Evolutionary conservation across 768 basidiomycete genomes (phyloP).

Genomic region (Terana coerulea): DNA sequence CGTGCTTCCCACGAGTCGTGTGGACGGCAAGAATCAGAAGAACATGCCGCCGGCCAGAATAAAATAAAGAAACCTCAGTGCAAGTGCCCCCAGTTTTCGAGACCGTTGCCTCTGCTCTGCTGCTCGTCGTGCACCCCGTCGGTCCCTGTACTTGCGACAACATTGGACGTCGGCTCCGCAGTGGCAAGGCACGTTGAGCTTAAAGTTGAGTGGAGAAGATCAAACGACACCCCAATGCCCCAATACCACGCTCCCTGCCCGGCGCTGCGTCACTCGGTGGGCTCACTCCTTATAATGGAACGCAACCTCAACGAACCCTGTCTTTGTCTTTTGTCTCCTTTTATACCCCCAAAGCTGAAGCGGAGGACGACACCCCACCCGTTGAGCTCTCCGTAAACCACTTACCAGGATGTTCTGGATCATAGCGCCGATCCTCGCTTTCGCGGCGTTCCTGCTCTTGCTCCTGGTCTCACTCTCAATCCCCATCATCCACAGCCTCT

Average conservation of each 20-base stretch:
- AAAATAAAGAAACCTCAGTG: not conserved
- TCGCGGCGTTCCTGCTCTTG: conserved; percentile 55
- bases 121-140: too few relatives aligned
- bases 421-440: conserved; percentile 39
- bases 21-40: conserved; percentile 1
- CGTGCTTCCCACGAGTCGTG: conserved; percentile 1
- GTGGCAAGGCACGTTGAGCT: too few relatives aligned
- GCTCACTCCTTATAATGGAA: not conserved
- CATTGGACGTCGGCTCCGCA: too few relatives aligned
- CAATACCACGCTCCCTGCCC: not conserved
- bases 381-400: too few relatives aligned
- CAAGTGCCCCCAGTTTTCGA: not conserved
- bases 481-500: conserved; percentile 53
- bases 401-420: conserved; percentile 27
- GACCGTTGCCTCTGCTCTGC: not conserved
- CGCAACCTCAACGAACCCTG: too few relatives aligned
- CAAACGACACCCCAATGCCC: conserved; percentile 1
- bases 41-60: not conserved
- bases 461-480: conserved; percentile 60
- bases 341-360: too few relatives aligned
- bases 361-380: too few relatives aligned
- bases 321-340: too few relatives aligned
- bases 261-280: not conserved
- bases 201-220: not conserved
- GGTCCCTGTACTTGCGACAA: too few relatives aligned